phyloP scores from a whole-genome alignment of 2,329 filamentous ascomycete species.

The Alternaria tenuissima region DNA sequence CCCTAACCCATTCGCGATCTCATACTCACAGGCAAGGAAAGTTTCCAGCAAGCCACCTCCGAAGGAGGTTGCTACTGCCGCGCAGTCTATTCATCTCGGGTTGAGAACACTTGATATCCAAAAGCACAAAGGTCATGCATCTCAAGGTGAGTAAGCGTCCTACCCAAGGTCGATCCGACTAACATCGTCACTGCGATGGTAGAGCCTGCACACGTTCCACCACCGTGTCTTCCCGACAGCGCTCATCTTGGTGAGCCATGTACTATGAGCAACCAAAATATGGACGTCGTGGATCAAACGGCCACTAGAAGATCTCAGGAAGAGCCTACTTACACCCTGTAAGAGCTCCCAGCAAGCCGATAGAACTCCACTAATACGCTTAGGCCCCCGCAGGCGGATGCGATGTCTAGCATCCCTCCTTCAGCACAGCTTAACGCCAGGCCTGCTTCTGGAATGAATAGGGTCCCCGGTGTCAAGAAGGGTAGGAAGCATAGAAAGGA shows the following conservation, averaged over 20 bases:
- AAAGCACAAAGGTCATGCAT: neutral
- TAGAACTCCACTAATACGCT: neutral
- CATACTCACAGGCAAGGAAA: neutral
- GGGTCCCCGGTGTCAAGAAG: neutral
- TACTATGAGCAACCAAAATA: neutral
- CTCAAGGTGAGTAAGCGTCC: neutral
- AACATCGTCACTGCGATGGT: neutral
- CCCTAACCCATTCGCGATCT: conserved; percentile 6
- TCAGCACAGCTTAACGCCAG: conserved; percentile 1
- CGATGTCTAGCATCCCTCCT: neutral
- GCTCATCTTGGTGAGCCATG: neutral
- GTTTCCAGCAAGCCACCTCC: neutral
- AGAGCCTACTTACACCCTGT: neutral
- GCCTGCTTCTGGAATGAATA: neutral
- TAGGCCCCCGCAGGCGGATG: neutral
- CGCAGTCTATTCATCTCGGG: neutral
- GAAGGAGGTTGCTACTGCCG: neutral
- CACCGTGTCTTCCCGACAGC: neutral
- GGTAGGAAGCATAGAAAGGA: conserved; percentile 8
- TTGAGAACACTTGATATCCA: neutral
- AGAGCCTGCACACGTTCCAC: neutral
- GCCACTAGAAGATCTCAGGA: neutral
- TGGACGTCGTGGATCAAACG: neutral
- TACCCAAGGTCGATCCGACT: neutral
- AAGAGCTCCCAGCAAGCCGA: neutral